Evolutionary conservation across 2,329 filamentous ascomycete genomes (phyloP).

Genomic region (Ceratocystis lukuohia): DNA sequence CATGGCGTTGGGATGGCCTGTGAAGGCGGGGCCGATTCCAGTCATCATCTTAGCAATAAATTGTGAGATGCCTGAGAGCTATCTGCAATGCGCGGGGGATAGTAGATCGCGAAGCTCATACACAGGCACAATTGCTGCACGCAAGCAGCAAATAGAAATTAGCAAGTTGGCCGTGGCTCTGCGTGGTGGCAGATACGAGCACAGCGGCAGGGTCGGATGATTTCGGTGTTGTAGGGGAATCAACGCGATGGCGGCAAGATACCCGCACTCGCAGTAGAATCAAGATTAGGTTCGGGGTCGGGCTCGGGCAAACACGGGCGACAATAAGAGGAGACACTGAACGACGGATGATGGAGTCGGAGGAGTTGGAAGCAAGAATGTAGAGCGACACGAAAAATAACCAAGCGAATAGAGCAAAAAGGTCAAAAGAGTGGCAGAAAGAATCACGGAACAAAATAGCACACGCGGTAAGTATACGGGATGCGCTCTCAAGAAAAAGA

Average conservation of each 20-base stretch:
- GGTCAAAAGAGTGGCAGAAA: neutral
- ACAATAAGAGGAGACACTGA: conserved; percentile 19
- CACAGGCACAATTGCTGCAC: neutral
- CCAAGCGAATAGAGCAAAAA: neutral
- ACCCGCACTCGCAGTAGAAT: neutral
- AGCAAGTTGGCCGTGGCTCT: neutral
- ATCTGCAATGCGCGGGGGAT: neutral
- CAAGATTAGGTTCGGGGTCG: neutral
- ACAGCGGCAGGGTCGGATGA: neutral
- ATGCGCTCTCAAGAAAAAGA: conserved; percentile 12
- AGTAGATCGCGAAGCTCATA: neutral
- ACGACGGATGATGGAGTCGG: neutral
- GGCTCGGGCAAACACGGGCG: conserved; percentile 13
- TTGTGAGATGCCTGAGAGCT: neutral
- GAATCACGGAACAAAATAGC: neutral
- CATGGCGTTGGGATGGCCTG: conserved; percentile 57
- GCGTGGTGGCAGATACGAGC: neutral
- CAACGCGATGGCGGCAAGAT: neutral
- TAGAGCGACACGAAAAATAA: neutral
- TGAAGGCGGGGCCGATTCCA: conserved; percentile 49
- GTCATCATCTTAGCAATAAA: conserved; percentile 48
- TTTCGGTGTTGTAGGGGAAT: neutral
- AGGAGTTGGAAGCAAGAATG: neutral
- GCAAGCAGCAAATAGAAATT: neutral
- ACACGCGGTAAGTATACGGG: neutral